Base-by-base conservation (phyloP, 768 basidiomycete genomes). In the Amanita rimosa region DNA sequence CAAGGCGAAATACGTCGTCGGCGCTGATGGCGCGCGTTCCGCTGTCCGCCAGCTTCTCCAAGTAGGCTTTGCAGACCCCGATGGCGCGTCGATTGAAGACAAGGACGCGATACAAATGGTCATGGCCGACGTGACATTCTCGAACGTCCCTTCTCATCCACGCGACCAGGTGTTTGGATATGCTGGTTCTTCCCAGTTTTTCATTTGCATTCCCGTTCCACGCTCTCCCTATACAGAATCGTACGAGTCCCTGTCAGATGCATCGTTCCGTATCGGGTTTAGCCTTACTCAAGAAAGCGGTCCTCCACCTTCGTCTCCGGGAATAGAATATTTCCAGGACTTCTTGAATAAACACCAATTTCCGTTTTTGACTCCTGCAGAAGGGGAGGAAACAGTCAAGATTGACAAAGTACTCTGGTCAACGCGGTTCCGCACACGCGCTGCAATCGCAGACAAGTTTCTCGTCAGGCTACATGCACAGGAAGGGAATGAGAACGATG, bases 361-460 rank as follows among this genome's bases (percentile, higher is more conserved):
- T 1, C 22, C 52, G 11, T 26, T 26, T 13, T 52, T 71, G 6
- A 62, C 67, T 34, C 56, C 67, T 0, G 58, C 65, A 17, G 50
- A 64, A 9, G 69, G 68, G 50, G 55, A 66, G 13, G 55, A 51
- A 4, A 62, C 64, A 13, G 52, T 66, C 0, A 49, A 53, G 33
- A 67, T 75, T 48, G 61, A 60, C 27, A 56, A 71, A 5, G 57
- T 64, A 1, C 34, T 73, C 36, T 75, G 71, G 73, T 62, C 72
- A n/a, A 68, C 71, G 9, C 64, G 71, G 34, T 77, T 72, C 63
- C 64, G 67, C 37, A 73, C 66, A 31, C 71, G 63, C 50, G 67
- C 66, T 26, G 67, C 72, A 35, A 62, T 71, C 47, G 73, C 73
- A 3, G 70, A 69, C 34, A 58, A 53, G 6, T 62, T 63, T 39